Evolutionary conservation across 2,329 filamentous ascomycete genomes (phyloP).

Genomic region (Ustulina deusta): DNA sequence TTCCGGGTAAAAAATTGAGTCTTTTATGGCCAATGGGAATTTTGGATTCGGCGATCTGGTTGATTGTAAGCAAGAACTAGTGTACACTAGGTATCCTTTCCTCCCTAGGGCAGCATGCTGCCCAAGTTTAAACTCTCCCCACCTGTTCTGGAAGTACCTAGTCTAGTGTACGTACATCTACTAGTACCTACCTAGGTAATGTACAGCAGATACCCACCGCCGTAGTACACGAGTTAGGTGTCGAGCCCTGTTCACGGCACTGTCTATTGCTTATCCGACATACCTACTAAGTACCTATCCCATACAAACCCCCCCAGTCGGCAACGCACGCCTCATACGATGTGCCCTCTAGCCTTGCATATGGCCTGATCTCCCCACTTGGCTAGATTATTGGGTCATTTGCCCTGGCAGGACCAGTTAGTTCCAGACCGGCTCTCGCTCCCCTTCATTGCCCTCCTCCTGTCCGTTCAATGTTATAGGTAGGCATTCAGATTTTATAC

Average conservation of each 20-base stretch:
- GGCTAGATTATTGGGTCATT: conserved; percentile 42
- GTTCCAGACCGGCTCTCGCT: conserved; percentile 25
- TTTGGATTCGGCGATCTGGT: neutral
- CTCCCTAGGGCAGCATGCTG: too few species aligned
- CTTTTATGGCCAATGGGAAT: conserved; percentile 18
- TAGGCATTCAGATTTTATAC: neutral
- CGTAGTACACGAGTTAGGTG: too few species aligned
- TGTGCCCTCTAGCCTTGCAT: conserved; percentile 47
- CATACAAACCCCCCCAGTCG: conserved; percentile 19
- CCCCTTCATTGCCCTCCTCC: conserved; percentile 8
- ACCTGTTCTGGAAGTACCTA: conserved; percentile 9
- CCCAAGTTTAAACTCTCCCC: conserved; percentile 1
- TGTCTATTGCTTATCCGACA: conserved; percentile 19
- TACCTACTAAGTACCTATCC: conserved; percentile 9
- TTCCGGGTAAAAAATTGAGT: too few species aligned
- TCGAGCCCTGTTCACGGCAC: conserved; percentile 3
- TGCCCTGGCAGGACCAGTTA: conserved; percentile 33
- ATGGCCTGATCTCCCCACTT: conserved; percentile 49
- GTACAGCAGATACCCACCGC: too few species aligned
- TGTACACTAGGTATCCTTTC: too few species aligned
- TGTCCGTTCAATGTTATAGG: neutral
- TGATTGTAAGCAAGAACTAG: too few species aligned
- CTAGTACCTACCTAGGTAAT: neutral
- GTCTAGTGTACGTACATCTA: neutral
- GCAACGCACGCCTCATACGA: conserved; percentile 48